These are phyloP conservation scores for Oryza australiensis DNA, from an alignment of 176 grass and related monocot species.

Conservation along the genomic window DNA sequence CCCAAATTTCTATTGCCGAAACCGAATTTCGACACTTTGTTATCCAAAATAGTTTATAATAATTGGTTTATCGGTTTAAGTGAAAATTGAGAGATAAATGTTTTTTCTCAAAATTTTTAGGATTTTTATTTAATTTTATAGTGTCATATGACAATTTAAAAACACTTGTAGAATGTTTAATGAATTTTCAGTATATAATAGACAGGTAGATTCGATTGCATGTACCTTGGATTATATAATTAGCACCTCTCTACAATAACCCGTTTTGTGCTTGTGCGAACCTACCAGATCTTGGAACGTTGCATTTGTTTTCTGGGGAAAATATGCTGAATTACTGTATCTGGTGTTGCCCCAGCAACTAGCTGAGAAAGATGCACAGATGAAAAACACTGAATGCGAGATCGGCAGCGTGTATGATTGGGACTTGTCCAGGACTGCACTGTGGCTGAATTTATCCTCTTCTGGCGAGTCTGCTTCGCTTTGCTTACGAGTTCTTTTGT, in stretches of 20 bases:
- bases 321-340: background rate
- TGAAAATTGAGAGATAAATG: too few relatives aligned
- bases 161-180: too few relatives aligned
- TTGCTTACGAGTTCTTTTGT: background rate
- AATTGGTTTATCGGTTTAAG: too few relatives aligned
- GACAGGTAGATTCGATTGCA: too few relatives aligned
- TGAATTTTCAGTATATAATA: too few relatives aligned
- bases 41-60: too few relatives aligned
- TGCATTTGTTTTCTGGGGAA: background rate
- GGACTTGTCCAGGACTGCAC: conserved; percentile 4
- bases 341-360: background rate
- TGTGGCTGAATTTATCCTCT: background rate
- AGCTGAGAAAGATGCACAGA: background rate
- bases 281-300: background rate
- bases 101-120: too few relatives aligned
- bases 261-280: background rate
- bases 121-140: too few relatives aligned
- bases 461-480: background rate
- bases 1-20: too few relatives aligned
- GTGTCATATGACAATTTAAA: too few relatives aligned
- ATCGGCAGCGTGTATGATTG: conserved; percentile 11
- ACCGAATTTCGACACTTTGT: too few relatives aligned
- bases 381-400: background rate
- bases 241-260: background rate
- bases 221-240: background rate